Evolutionary conservation across 305 asterid species (phyloP).

Genomic region (Rubia peregrina): DNA sequence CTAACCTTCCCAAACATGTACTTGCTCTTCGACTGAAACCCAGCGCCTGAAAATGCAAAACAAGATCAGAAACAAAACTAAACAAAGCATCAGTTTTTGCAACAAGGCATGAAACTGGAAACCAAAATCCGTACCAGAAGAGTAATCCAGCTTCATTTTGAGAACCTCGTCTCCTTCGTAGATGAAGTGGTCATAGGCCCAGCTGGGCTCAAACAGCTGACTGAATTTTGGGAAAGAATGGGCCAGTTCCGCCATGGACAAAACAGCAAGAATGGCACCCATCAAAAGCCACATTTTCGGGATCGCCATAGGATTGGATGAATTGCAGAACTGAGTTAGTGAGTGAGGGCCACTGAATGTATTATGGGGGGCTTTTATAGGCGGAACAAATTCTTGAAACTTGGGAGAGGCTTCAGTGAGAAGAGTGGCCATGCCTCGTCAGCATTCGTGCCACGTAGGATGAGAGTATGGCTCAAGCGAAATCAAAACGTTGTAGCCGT

Average conservation of each 20-base stretch:
- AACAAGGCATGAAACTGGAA: neutral
- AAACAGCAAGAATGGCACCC: conserved; percentile 22
- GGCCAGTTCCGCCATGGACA: conserved; percentile 29
- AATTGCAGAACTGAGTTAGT: neutral
- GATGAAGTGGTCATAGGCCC: conserved; percentile 70
- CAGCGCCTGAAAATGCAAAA: conserved; percentile 53
- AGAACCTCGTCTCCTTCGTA: conserved; percentile 54
- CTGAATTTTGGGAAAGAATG: conserved; percentile 48
- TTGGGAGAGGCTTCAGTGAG: conserved; percentile 33
- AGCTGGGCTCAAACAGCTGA: conserved; percentile 59
- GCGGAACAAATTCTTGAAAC: conserved; percentile 9
- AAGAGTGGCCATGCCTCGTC: conserved; percentile 43
- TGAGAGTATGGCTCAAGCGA: conserved; percentile 12
- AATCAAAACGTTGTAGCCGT: conserved; percentile 33
- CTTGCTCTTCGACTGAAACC: conserved; percentile 75
- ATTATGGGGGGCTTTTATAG: conserved; percentile 37
- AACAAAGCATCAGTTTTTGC: neutral
- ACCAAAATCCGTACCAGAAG: conserved; percentile 42
- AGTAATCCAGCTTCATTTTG: conserved; percentile 60
- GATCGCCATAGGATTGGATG: neutral
- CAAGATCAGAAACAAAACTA: neutral
- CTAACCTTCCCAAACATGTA: conserved; percentile 81
- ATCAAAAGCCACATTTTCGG: neutral
- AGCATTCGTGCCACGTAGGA: conserved; percentile 2
- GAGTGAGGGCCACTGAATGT: conserved; percentile 17